These are phyloP conservation scores for Petunia secreta DNA, from an alignment of 257 asterid genomes.

Conservation along the genomic window DNA sequence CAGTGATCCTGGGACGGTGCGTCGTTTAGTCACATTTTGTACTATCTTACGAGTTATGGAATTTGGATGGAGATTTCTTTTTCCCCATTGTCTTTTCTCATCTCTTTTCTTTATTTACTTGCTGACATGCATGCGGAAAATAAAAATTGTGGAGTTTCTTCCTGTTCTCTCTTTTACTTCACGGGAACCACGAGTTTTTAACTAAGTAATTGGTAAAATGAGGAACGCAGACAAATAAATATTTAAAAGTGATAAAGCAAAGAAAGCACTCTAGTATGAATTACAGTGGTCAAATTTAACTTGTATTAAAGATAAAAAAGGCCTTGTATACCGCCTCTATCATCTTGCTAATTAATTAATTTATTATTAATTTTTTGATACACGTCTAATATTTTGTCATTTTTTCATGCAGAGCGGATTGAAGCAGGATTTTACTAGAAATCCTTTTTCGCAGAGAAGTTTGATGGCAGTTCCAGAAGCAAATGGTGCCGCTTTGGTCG, in stretches of 20 bases:
- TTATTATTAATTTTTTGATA: not conserved
- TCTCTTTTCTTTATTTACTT: not conserved
- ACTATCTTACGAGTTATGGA: constrained; percentile 38
- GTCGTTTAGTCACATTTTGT: constrained; percentile 72
- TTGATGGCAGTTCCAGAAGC: constrained; percentile 32
- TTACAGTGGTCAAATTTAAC: constrained; percentile 4
- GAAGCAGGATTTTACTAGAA: constrained; percentile 64
- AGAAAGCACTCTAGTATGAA: not conserved
- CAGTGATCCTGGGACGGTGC: constrained; percentile 91
- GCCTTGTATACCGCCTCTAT: no score
- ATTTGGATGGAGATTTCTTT: constrained; percentile 16
- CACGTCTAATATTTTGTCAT: not conserved
- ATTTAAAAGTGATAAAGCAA: not conserved
- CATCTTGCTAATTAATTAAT: no score
- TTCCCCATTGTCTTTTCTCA: constrained; percentile 23
- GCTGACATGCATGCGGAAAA: not conserved
- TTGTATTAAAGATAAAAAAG: not conserved
- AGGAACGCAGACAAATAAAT: not conserved
- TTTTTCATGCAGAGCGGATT: constrained; percentile 68
- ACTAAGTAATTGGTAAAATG: not conserved
- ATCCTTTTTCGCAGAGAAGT: constrained; percentile 78
- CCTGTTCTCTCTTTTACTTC: not conserved
- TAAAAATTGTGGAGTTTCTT: not conserved
- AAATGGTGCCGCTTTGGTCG: constrained; percentile 28
- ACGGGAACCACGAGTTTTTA: not conserved